These are phyloP conservation scores for Fusarium oligoseptatum DNA, from an alignment of 2,329 filamentous ascomycete genomes.

Conservation along the genomic window DNA sequence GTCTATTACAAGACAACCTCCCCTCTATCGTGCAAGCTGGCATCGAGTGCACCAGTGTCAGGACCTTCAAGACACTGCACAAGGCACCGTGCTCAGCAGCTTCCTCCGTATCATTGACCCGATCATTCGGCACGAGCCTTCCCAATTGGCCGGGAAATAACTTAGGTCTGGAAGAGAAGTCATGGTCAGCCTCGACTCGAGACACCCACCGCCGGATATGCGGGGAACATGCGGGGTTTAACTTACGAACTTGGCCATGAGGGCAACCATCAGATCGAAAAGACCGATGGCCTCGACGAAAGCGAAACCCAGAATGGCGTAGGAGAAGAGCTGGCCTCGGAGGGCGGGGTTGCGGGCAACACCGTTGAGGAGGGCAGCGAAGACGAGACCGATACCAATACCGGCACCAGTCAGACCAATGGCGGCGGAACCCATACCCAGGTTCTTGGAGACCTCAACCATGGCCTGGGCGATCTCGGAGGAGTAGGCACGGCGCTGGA, in stretches of 20 bases:
- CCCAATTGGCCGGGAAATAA: constrained; percentile 50
- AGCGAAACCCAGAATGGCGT: constrained; percentile 95
- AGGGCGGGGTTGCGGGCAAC: constrained; percentile 95
- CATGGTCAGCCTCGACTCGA: constrained; percentile 22
- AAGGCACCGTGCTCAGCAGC: constrained; percentile 46
- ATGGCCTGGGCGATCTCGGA: constrained; percentile 90
- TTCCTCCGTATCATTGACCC: constrained; percentile 51
- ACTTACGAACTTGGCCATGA: constrained; percentile 91
- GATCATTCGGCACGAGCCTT: constrained; percentile 54
- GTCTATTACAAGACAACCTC: constrained; percentile 57
- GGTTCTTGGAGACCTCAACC: constrained; percentile 91
- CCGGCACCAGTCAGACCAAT: constrained; percentile 93
- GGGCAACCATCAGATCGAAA: constrained; percentile 92
- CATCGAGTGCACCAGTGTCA: constrained; percentile 44
- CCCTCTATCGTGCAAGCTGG: constrained; percentile 52
- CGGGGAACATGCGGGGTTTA: constrained; percentile 13
- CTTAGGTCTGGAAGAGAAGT: constrained; percentile 53
- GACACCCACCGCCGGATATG: background rate
- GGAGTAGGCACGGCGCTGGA: constrained; percentile 82
- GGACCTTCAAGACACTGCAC: constrained; percentile 46
- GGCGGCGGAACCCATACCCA: constrained; percentile 89
- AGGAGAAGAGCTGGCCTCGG: constrained; percentile 95
- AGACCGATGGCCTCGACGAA: constrained; percentile 94
- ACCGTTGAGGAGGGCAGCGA: constrained; percentile 88
- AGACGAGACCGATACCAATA: constrained; percentile 96